Conservation (phyloP, 1,284 basidiomycete species). For the Xerocomus minutiporus region DNA sequence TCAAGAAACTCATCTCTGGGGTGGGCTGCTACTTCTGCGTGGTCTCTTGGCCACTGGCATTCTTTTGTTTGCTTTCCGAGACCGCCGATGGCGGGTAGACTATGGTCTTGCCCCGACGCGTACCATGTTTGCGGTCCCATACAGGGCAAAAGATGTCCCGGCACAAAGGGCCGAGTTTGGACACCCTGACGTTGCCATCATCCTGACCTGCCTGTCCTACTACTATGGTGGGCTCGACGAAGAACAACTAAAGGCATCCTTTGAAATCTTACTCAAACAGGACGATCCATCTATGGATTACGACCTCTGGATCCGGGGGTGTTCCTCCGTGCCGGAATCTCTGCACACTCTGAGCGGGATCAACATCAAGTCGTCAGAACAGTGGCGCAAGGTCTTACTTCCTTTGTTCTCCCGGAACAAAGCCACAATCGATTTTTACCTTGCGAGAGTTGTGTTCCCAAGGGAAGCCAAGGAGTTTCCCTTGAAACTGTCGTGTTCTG, state of each 20-base stretch:
- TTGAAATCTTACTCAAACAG: constrained; percentile 38
- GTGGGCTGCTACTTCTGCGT: not conserved
- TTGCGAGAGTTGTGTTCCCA: constrained; percentile 27
- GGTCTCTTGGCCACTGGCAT: not conserved
- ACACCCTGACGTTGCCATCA: not conserved
- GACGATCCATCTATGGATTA: constrained; percentile 44
- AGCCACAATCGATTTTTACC: constrained; percentile 41
- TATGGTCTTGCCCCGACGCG: not conserved
- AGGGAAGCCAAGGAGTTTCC: constrained; percentile 41
- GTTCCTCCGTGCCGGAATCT: constrained; percentile 20
- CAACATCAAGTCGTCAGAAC: constrained; percentile 40
- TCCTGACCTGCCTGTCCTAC: constrained; percentile 45
- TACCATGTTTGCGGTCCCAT: not conserved
- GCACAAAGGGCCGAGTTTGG: not conserved
- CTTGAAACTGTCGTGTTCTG: constrained; percentile 41
- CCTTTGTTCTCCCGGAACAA: constrained; percentile 39
- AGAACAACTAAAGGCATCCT: constrained; percentile 35
- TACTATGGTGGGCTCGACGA: constrained; percentile 44
- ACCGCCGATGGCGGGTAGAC: not conserved
- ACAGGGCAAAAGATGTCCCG: not conserved
- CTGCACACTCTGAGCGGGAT: constrained; percentile 31
- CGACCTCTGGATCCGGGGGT: constrained; percentile 36
- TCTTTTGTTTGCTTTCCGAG: not conserved
- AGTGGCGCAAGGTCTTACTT: constrained; percentile 29
- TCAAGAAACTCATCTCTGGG: not conserved